A percentile compares a stretch with the other conserved stretches of the same genome.
These are phyloP conservation scores for Alnus rubra DNA, from an alignment of 306 rosid species.

Conservation along the genomic window DNA sequence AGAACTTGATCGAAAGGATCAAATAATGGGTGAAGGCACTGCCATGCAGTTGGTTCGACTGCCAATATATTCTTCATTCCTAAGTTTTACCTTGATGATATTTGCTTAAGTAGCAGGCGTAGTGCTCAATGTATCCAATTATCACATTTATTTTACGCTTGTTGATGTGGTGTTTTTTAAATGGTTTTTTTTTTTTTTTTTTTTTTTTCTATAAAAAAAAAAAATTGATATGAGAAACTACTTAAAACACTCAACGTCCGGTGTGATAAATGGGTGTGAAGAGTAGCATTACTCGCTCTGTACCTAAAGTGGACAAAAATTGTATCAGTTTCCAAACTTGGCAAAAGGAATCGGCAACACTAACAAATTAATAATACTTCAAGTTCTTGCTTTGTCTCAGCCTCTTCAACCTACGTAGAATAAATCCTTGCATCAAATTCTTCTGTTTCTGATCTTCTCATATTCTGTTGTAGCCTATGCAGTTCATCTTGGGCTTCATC, in stretches of 20 bases:
- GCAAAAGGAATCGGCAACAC: not conserved
- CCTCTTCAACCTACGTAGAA: conserved; percentile 18
- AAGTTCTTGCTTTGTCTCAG: not conserved
- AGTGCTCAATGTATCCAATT: too few species aligned
- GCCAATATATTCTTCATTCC: too few species aligned
- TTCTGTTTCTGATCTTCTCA: conserved; percentile 43
- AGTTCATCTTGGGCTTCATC: conserved; percentile 55
- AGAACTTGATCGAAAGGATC: rapidly evolving
- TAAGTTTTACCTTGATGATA: too few species aligned
- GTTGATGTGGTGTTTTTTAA: too few species aligned
- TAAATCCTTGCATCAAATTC: conserved; percentile 31
- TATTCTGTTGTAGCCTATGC: conserved; percentile 56
- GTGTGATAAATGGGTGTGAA: too few species aligned
- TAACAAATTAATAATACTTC: not conserved
- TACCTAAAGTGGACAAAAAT: not conserved
- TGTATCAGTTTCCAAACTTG: not conserved
- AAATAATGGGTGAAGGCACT: not conserved
- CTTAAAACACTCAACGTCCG: too few species aligned
- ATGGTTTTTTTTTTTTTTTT: too few species aligned
- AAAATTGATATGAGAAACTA: too few species aligned
- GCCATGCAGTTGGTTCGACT: not conserved
- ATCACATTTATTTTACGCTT: too few species aligned
- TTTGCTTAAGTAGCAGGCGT: too few species aligned
- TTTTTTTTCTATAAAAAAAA: too few species aligned
- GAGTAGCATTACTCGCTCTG: not conserved